A percentile compares a stretch with the other conserved stretches of the same genome.
Conservation (phyloP, 257 asterid species). For the Eucommia ulmoides region DNA sequence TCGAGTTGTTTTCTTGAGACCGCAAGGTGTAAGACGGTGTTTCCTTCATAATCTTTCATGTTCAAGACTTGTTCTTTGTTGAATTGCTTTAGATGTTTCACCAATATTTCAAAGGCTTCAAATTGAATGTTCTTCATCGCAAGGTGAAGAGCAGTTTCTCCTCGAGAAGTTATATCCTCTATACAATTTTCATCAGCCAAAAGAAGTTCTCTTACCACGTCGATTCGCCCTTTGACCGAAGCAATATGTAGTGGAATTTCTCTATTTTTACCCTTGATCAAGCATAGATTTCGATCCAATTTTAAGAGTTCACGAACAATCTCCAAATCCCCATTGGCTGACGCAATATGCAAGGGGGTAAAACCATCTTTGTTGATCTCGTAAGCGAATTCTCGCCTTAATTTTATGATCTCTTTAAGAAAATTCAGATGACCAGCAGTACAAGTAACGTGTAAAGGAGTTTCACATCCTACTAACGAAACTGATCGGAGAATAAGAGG, state of each 20-base stretch:
- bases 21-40: neutral
- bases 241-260: neutral
- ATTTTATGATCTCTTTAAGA: slow-evolving; percentile 11
- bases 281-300: neutral
- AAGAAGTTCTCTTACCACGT: neutral
- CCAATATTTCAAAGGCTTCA: neutral
- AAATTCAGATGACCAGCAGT: slow-evolving; percentile 18
- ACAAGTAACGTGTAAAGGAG: slow-evolving; percentile 26
- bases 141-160: neutral
- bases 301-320: neutral
- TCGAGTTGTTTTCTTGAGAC: neutral
- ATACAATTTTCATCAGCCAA: no score
- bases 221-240: neutral
- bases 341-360: neutral
- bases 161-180: neutral
- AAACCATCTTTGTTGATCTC: slow-evolving; percentile 8
- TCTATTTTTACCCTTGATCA: neutral
- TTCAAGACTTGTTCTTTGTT: slow-evolving; percentile 9
- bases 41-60: neutral
- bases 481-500: slow-evolving; percentile 9
- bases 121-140: neutral
- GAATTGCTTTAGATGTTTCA: slow-evolving; percentile 3
- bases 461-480: slow-evolving; percentile 8
- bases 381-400: slow-evolving; percentile 4
- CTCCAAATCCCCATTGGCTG: neutral